These are phyloP conservation scores for Hylodesmum podocarpum DNA, from an alignment of 306 rosid species.

Conservation along the genomic window DNA sequence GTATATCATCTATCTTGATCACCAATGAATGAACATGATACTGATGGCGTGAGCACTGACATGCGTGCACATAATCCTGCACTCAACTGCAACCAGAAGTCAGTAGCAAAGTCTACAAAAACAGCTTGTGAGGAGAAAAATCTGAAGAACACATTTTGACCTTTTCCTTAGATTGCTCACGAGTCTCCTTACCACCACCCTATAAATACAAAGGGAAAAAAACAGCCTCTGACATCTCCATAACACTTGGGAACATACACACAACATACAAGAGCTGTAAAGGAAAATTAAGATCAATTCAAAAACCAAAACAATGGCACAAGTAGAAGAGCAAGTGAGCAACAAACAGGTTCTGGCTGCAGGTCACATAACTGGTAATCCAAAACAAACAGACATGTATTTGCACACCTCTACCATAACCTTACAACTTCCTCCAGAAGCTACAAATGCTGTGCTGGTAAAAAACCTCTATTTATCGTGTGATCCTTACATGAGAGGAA, in stretches of 20 bases:
- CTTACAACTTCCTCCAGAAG: conserved; percentile 40
- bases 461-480: conserved; percentile 67
- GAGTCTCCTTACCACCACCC: not conserved
- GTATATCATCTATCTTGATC: not conserved
- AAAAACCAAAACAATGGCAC: conserved; percentile 20
- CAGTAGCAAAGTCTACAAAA: not conserved
- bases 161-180: not conserved
- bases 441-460: conserved; percentile 47
- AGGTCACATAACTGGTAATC: conserved; percentile 37
- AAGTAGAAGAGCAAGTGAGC: conserved; percentile 29
- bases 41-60: not conserved
- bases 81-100: not conserved
- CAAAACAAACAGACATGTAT: conserved; percentile 45
- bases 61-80: not conserved
- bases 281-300: conserved; percentile 11
- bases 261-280: not conserved
- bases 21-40: not conserved
- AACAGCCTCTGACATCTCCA: conserved; percentile 6
- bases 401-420: conserved; percentile 27
- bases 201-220: conserved; percentile 12
- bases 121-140: not conserved
- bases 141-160: not conserved
- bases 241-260: not conserved
- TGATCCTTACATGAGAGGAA: conserved; percentile 63
- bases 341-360: conserved; percentile 48